phyloP scores from a whole-genome alignment of 768 basidiomycete genomes.

The Gelatoporia subvermispora region DNA sequence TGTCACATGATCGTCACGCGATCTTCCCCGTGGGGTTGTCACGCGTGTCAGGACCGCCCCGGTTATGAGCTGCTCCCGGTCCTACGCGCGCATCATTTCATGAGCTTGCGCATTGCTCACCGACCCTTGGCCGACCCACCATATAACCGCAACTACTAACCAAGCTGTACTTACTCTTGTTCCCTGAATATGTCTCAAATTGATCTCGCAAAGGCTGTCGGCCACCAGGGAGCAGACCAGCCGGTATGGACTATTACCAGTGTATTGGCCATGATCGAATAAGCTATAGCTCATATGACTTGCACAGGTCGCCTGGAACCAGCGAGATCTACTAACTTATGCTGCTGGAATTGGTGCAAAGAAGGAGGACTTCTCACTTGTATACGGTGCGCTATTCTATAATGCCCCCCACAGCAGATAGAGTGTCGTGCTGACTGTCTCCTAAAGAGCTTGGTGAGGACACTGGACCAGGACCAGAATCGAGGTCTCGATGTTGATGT shows the following conservation, averaged over 20 bases:
- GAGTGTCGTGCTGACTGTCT: not conserved
- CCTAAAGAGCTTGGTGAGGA: slow-evolving; percentile 26
- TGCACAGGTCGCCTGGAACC: slow-evolving; percentile 74
- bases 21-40: too few species aligned
- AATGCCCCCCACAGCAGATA: not conserved
- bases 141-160: slow-evolving; percentile 6
- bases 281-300: not conserved
- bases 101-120: too few species aligned
- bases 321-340: slow-evolving; percentile 76
- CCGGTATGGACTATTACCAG: slow-evolving; percentile 38
- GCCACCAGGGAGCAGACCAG: slow-evolving; percentile 44
- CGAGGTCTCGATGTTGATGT: not conserved
- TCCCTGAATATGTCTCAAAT: slow-evolving; percentile 35
- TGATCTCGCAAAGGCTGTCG: slow-evolving; percentile 66
- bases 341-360: slow-evolving; percentile 82
- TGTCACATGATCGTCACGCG: too few species aligned
- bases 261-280: not conserved
- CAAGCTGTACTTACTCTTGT: not conserved
- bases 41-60: too few species aligned
- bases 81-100: too few species aligned
- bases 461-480: not conserved
- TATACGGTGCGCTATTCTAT: slow-evolving; percentile 55
- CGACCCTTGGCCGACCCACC: not conserved
- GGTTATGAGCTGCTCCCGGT: too few species aligned
- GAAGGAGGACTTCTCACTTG: slow-evolving; percentile 58